Base-by-base conservation (phyloP, 1,284 basidiomycete species). In the Omphalotus olearius region DNA sequence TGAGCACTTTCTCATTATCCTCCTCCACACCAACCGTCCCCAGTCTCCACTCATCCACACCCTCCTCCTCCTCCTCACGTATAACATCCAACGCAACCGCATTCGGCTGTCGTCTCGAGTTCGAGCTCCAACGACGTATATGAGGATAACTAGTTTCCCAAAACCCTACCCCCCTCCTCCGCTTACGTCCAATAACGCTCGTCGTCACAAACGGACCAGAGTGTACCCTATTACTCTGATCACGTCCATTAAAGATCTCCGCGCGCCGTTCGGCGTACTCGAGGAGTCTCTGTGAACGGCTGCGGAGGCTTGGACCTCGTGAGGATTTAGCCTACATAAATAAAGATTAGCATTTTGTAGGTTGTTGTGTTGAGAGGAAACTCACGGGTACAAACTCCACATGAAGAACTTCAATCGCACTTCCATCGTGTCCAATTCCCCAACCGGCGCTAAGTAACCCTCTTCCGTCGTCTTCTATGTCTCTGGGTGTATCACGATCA, bases 391-490 rank as follows among this genome's bases (percentile, higher is more conserved):
- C 73, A 61, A 85, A 81, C 58, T 79, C 72, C 9, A 79, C 82
- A 26, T 71, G 69, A 20, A 88, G 60, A 43, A 88, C 74, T 67
- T 88, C 86, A 59, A 89, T 75, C 17, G 82, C 86, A 59, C 82
- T 82, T 25, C 86, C 86, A 55, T 88, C 85, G 58, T 89, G 87
- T 4, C 82, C 81, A 56, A 77, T 81, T 33, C 85, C 85, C 85
- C 85, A 88, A 0, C 79, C 79, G 16, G 79, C 80, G 64, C 85
- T 88, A 38, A 79, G 68, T 58, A 87, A 63, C 17, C 74, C 70
- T 50, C 82, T 67, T 20, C 83, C 83, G 60, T 86, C 88, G 37
- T 81, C 77, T 35, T 78, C 75, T 30, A 40, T 36, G 1, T 14
- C 43, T 33, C 6, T 20, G 4, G 44, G 25, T 11, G 17, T 17